phyloP scores from a whole-genome alignment of 495 filamentous ascomycete species.

The Tuber umbilicatum region DNA sequence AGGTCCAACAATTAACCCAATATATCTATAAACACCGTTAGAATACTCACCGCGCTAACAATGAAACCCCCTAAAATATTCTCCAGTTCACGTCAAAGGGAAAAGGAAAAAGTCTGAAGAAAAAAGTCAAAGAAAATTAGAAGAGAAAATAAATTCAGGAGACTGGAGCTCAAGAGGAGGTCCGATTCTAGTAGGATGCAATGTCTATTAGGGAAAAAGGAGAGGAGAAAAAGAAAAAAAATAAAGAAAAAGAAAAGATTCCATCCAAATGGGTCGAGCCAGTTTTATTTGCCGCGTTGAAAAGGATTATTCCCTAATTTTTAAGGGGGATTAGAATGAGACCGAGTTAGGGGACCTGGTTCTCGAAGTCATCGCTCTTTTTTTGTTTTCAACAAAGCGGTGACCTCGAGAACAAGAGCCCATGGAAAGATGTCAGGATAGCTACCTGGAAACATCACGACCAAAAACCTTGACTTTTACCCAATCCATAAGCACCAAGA shows the following conservation, averaged over 20 bases:
- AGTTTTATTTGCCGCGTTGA: not conserved
- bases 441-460: constrained; percentile 91
- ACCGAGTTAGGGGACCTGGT: not conserved
- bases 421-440: constrained; percentile 42
- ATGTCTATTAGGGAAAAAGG: not conserved
- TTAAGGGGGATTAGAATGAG: not conserved
- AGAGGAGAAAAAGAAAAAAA: not conserved
- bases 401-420: not conserved
- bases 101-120: not conserved
- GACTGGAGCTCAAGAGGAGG: not conserved
- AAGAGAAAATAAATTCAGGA: not conserved
- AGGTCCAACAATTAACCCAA: not conserved
- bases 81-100: not conserved
- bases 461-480: constrained; percentile 91
- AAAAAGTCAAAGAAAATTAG: not conserved
- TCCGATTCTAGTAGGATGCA: not conserved
- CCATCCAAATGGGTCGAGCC: not conserved
- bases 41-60: not conserved
- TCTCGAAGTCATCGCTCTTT: not conserved
- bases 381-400: not conserved
- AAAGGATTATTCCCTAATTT: not conserved
- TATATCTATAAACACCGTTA: not conserved
- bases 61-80: not conserved
- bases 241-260: not conserved
- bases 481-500: constrained; percentile 91